Conservation (phyloP, 2,329 filamentous ascomycete species). For the Aspergillus sp. region DNA sequence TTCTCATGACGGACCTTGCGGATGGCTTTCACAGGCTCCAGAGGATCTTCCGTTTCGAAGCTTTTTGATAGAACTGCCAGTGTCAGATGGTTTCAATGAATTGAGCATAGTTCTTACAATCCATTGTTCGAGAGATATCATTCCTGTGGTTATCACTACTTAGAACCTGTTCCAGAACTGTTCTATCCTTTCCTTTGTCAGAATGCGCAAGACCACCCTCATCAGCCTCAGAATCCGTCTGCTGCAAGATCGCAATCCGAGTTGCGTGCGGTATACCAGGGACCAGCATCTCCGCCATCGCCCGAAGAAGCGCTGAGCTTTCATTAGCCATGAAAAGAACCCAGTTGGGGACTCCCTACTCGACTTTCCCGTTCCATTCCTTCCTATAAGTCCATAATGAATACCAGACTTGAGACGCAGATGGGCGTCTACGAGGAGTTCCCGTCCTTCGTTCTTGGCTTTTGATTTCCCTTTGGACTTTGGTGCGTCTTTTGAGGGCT, state of each 20-base stretch:
- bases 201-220: slow-evolving; percentile 7
- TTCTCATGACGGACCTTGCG: slow-evolving; percentile 60
- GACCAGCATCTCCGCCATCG: slow-evolving; percentile 72
- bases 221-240: slow-evolving; percentile 48
- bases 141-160: slow-evolving; percentile 46
- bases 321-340: slow-evolving; percentile 2
- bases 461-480: slow-evolving; percentile 44
- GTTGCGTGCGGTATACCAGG: slow-evolving; percentile 67
- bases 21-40: slow-evolving; percentile 56
- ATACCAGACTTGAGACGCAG: slow-evolving; percentile 67
- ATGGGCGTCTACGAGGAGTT: slow-evolving; percentile 66
- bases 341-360: slow-evolving; percentile 43
- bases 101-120: slow-evolving; percentile 38
- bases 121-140: slow-evolving; percentile 57
- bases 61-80: slow-evolving; percentile 53
- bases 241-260: slow-evolving; percentile 64
- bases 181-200: slow-evolving; percentile 25
- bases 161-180: slow-evolving; percentile 65
- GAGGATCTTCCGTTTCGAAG: slow-evolving; percentile 53
- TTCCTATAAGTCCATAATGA: slow-evolving; percentile 72
- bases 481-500: slow-evolving; percentile 13
- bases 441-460: slow-evolving; percentile 48
- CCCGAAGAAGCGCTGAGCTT: slow-evolving; percentile 61
- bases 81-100: background rate
- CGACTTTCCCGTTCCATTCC: slow-evolving; percentile 80